These are phyloP conservation scores for Irpex sp. DNA, from an alignment of 1,284 basidiomycete species.

Conservation along the genomic window DNA sequence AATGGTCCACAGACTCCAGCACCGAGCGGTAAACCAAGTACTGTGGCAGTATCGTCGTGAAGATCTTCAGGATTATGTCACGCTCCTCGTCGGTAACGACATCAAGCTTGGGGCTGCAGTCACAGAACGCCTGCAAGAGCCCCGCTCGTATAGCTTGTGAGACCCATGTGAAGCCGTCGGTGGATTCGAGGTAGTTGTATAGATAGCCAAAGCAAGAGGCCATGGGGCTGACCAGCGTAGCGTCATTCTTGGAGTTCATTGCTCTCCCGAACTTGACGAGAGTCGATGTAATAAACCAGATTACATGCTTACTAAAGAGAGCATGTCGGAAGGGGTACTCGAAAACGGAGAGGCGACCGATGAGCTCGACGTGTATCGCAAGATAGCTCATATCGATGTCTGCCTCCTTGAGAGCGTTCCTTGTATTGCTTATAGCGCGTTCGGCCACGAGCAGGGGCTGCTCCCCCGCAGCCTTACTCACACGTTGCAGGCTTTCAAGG, in stretches of 20 bases:
- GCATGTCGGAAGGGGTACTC: conserved; percentile 29
- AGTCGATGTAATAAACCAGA: conserved; percentile 27
- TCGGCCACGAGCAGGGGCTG: conserved; percentile 27
- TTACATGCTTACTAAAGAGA: conserved; percentile 29
- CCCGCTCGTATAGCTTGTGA: conserved; percentile 31
- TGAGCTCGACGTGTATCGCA: conserved; percentile 29
- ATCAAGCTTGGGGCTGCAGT: conserved; percentile 25
- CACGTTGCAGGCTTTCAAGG: conserved; percentile 24
- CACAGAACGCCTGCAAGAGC: conserved; percentile 29
- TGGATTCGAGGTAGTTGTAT: conserved; percentile 33
- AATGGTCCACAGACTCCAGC: conserved; percentile 26
- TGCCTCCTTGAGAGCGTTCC: conserved; percentile 5
- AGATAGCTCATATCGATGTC: not conserved
- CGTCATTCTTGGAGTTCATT: conserved; percentile 20
- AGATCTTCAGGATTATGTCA: conserved; percentile 26
- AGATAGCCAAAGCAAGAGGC: conserved; percentile 31
- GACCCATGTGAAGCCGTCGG: conserved; percentile 37
- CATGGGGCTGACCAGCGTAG: conserved; percentile 24
- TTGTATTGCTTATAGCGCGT: conserved; percentile 26
- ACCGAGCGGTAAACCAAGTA: conserved; percentile 36
- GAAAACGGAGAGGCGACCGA: conserved; percentile 22
- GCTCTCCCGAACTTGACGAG: conserved; percentile 25
- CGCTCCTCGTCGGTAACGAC: conserved; percentile 28
- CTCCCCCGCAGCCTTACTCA: conserved; percentile 24
- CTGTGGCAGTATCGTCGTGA: conserved; percentile 28